Evolutionary conservation across 495 filamentous ascomycete species (phyloP).

Genomic region (Elasticomyces elasticus): DNA sequence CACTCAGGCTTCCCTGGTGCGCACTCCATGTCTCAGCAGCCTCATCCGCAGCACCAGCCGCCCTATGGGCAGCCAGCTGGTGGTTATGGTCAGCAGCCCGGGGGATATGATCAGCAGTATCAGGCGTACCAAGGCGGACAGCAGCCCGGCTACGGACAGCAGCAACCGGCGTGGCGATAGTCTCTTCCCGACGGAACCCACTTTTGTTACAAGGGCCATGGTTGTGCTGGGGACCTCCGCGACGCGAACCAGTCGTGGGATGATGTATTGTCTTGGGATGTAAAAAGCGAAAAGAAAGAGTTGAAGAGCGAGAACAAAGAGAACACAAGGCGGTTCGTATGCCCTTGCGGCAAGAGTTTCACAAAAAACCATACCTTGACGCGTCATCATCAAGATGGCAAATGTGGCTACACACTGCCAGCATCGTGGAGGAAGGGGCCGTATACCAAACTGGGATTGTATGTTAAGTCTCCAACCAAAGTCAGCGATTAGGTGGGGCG

Average conservation of each 20-base stretch:
- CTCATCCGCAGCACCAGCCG: background rate
- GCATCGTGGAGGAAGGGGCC: too few relatives aligned
- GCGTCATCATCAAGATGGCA: too few relatives aligned
- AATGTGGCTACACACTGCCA: too few relatives aligned
- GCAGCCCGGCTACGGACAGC: constrained; percentile 5
- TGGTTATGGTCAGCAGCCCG: background rate
- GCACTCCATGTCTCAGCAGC: constrained; percentile 4
- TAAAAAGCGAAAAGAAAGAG: too few relatives aligned
- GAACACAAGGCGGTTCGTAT: too few relatives aligned
- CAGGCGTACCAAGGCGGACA: constrained; percentile 8
- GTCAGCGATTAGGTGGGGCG: too few relatives aligned
- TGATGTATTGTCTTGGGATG: too few relatives aligned
- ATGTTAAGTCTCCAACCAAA: too few relatives aligned
- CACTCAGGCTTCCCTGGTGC: constrained; percentile 11
- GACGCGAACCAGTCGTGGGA: background rate
- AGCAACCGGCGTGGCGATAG: background rate
- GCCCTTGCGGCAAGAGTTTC: too few relatives aligned
- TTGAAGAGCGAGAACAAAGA: too few relatives aligned
- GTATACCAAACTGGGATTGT: too few relatives aligned
- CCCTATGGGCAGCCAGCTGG: constrained; percentile 7
- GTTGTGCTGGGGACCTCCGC: background rate
- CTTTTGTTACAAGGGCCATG: background rate
- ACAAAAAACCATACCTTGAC: too few relatives aligned
- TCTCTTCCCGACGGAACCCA: background rate
- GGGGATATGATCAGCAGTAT: constrained; percentile 10